Evolutionary conservation across 805 yeast genomes (phyloP).

Genomic region (Barnettozyma wickerhamii): DNA sequence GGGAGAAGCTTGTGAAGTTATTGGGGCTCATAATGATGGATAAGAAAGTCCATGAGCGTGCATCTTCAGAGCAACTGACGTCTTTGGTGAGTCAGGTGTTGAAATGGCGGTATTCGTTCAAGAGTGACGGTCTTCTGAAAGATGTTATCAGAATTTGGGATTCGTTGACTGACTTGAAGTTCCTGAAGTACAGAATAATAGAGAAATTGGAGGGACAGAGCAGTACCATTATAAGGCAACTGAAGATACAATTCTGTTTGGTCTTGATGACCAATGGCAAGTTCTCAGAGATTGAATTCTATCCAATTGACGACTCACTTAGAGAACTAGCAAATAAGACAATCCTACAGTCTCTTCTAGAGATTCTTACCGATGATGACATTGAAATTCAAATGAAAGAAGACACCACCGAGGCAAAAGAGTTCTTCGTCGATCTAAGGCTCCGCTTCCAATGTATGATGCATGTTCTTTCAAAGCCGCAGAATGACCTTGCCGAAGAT

Average conservation of each 20-base stretch:
- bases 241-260: conserved; percentile 3
- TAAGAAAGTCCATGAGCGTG: conserved; percentile 1
- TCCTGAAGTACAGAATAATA: conserved; percentile 7
- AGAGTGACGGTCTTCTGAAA: neutral
- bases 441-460: conserved; percentile 2
- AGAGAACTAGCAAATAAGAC: neutral
- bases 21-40: conserved; percentile 13
- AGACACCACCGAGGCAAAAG: neutral
- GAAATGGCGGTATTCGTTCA: conserved; percentile 7
- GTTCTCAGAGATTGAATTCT: neutral
- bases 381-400: neutral
- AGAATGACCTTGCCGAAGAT: neutral
- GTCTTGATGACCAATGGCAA: neutral
- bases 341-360: neutral
- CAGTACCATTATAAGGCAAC: conserved; percentile 1
- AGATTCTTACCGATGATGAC: neutral
- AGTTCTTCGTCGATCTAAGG: conserved; percentile 1
- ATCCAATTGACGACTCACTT: too few species aligned
- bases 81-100: conserved; percentile 1
- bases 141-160: conserved; percentile 7
- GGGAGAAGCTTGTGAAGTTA: conserved; percentile 1
- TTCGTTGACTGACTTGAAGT: neutral
- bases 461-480: neutral
- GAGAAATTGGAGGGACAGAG: conserved; percentile 5
- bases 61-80: neutral